phyloP scores from a whole-genome alignment of 2,329 filamentous ascomycete genomes.

The Beauveria sp. region DNA sequence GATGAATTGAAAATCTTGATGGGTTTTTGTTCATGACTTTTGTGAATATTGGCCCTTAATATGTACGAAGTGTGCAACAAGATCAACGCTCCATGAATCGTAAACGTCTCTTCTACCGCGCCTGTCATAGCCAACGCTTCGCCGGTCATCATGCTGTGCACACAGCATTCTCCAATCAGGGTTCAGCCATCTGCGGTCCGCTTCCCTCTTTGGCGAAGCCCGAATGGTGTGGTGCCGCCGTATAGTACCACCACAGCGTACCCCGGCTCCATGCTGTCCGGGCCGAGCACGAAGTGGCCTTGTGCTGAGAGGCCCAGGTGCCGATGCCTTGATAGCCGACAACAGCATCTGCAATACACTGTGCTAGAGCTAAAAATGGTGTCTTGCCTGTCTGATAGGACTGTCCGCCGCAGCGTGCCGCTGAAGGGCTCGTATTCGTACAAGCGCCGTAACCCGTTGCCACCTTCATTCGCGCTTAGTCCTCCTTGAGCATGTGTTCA shows the following conservation, averaged over 20 bases:
- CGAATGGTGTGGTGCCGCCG: constrained; percentile 26
- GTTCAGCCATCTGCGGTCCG: constrained; percentile 16
- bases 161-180: constrained; percentile 29
- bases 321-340: constrained; percentile 24
- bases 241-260: constrained; percentile 26
- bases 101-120: constrained; percentile 22
- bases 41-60: neutral
- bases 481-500: too few species aligned
- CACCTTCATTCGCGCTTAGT: too few species aligned
- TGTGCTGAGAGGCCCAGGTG: constrained; percentile 24
- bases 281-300: constrained; percentile 26
- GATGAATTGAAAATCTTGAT: neutral
- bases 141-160: constrained; percentile 29
- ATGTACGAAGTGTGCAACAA: neutral
- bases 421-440: too few species aligned
- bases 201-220: constrained; percentile 17
- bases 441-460: too few species aligned
- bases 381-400: constrained; percentile 20
- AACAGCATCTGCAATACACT: constrained; percentile 27
- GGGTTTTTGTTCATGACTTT: neutral
- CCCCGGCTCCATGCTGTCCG: constrained; percentile 22
- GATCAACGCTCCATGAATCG: constrained; percentile 14
- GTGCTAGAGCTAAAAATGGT: constrained; percentile 25
- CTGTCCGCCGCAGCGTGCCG: neutral
- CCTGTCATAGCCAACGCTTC: constrained; percentile 21